Base-by-base conservation (phyloP, 331 rosid genomes). In the Malus hybrid region DNA sequence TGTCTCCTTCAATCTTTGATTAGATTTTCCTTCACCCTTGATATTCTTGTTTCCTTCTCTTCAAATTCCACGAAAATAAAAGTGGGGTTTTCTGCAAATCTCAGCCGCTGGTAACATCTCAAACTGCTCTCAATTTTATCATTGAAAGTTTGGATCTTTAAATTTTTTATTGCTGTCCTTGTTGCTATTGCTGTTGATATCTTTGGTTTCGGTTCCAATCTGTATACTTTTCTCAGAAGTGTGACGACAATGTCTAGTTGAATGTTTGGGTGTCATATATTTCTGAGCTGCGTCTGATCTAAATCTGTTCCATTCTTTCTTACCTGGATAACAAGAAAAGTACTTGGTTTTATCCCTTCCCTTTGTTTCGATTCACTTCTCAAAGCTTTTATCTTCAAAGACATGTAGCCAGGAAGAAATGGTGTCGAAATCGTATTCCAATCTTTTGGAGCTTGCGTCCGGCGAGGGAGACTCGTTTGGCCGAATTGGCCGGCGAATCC, bases 391-490 rank as follows among this genome's bases (percentile, higher is more conserved):
- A 73, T 79, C 80, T 66, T 67, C 69, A 31, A 74, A 42, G 59
- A 65, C 18, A 27, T 7, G 34, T 24, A 42, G 75, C 6, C 24
- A 60, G 68, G 52, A 31, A 42, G 15, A 11, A 61, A 89, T 90
- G 96, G 89, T 85, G 54, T 90, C 96, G 13, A 90, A 82, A 81
- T 90, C 96, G 11, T 90, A 90, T 73, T 86, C 96, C 20, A 90
- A 90, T 86, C 89, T 90, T 10, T 74, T 90, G 78, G 96, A 90
- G 69, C 90, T 90, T 2, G 91, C 86, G 54, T 86, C 90, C 6
- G 92, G 91, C 3, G 90, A 88, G 54, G 50, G 86, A 67, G 86
- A 90, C 9, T 80, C 87, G 7, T 84, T 86, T 15, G 90, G 90
- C 59, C 81, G 76, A 4, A 81, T 84, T 33, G 82, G 62, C 77